Base-by-base conservation (phyloP, 2,329 filamentous ascomycete genomes). In the Huntiella abstrusa region DNA sequence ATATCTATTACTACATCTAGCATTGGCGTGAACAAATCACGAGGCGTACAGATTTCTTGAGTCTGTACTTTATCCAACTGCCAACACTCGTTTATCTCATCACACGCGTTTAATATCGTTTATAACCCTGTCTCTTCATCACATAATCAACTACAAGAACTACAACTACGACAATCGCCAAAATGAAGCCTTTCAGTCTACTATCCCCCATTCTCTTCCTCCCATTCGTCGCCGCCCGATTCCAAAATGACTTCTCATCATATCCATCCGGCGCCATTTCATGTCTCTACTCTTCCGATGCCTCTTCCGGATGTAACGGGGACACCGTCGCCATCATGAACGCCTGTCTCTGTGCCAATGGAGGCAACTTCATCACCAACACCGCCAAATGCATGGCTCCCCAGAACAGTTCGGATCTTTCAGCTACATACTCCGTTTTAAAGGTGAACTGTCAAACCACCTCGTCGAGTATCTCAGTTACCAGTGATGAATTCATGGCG, bases 341-440 rank as follows among this genome's bases (percentile, higher is more conserved):
- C 52, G 45, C 54, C 2, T 74, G 70, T 45, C 59, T 73, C 2
- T 74, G 70, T 54, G 55, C 56, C 51, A 70, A 73, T 51, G 57
- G 60, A 32, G 65, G 65, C 46, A 58, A 64, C 51, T 74, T 73
- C 54, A 58, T 73, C 50, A 64, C 62, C 15, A 60, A 61, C 33
- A 54, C 66, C 2, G 70, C 69, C 2, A 52, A 51, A 10, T 74
- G 70, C 51, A 54, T 74, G 10, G 40, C 28, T 2, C 67, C 63
- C 5, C 49, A 53, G 12, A 33, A 54, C 3, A 54, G 53, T 13
- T 52, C 16, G 16, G 64, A 71, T 39, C 52, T 71, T 4, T 51
- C 56, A 11, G 47, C 54, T 12, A 66, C 68, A 12, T 73, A 68
- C 52, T 53, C 56, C 5, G 65, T 57, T 3, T 62, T 73, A 59